Conservation (phyloP, 331 rosid genomes). For the Arachis monticola region DNA sequence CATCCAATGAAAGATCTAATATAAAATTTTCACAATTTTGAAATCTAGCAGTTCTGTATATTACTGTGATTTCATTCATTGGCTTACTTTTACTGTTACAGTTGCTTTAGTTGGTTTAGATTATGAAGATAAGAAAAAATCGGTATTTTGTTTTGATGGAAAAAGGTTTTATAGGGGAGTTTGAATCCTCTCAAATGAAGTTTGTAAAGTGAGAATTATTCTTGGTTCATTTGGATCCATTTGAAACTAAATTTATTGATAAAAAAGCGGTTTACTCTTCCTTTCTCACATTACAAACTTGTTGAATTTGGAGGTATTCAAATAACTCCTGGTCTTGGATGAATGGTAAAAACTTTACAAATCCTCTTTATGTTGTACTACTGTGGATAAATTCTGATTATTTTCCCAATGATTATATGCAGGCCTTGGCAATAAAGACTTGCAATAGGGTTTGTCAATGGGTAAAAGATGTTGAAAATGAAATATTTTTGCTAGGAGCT, state of each 20-base stretch:
- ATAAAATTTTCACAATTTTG: slow-evolving; percentile 9
- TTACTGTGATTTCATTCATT: neutral
- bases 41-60: slow-evolving; percentile 19
- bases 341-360: neutral
- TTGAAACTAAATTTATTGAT: too few species aligned
- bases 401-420: slow-evolving; percentile 46
- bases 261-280: too few species aligned
- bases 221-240: too few species aligned
- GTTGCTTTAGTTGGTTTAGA: slow-evolving; percentile 4
- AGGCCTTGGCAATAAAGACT: slow-evolving; percentile 91
- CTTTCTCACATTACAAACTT: too few species aligned
- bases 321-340: too few species aligned
- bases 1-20: slow-evolving; percentile 5
- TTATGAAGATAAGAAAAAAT: neutral
- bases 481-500: slow-evolving; percentile 95
- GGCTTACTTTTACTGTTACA: slow-evolving; percentile 7
- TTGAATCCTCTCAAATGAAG: too few species aligned
- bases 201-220: too few species aligned
- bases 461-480: slow-evolving; percentile 96
- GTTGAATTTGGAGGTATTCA: too few species aligned
- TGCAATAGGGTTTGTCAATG: slow-evolving; percentile 99
- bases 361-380: slow-evolving; percentile 6
- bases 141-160: slow-evolving; percentile 8
- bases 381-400: slow-evolving; percentile 18
- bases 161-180: neutral